Base-by-base conservation (phyloP, 2,329 filamentous ascomycete genomes). In the Madurella fahalii region DNA sequence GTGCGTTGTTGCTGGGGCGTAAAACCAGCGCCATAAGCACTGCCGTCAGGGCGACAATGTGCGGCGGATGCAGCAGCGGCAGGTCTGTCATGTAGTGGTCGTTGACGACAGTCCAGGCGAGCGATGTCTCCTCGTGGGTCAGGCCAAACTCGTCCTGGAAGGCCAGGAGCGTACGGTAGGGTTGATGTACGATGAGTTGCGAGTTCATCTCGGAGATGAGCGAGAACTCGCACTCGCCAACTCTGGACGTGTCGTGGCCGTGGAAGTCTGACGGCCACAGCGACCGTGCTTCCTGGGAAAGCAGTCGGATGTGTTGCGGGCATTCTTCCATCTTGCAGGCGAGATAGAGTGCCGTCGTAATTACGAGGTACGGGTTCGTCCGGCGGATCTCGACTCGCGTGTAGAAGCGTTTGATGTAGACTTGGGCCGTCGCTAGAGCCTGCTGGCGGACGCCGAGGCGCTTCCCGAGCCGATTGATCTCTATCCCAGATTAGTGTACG, bases 261-360 rank as follows among this genome's bases (percentile, higher is more conserved):
- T 89, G 83, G 56, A 87, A 82, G 60, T 92, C 89, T 77, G 63
- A 82, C 65, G 89, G 86, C 90, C 90, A 96, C 56, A 95, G 79
- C 54, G 87, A 83, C 34, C 90, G 85, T 3, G 92, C 90, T 70
- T 99, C 94, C 45, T 84, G 86, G 11, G 94, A 86, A 55, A 99
- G 86, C 60, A 95, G 82, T 31, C 94, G 84, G 65, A 99, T 97
- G 70, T 99, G 94, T 70, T 97, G 93, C 2, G 94, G 94, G 48
- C 86, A 92, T 71, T 99, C 94, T 71, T 99, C 94, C 84, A 95
- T 96, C 74, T 99, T 99, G 75, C 91, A 96, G 17, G 94, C 92
- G 37, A 99, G 78, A 70, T 99, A 99, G 57, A 97, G 81, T 5
- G 93, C 89, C 1, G 94, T 97, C n/a, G 91, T 87, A 61, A 96